These are phyloP conservation scores for Arxiozyma slooffiae DNA, from an alignment of 1,139 yeast species.

Conservation along the genomic window DNA sequence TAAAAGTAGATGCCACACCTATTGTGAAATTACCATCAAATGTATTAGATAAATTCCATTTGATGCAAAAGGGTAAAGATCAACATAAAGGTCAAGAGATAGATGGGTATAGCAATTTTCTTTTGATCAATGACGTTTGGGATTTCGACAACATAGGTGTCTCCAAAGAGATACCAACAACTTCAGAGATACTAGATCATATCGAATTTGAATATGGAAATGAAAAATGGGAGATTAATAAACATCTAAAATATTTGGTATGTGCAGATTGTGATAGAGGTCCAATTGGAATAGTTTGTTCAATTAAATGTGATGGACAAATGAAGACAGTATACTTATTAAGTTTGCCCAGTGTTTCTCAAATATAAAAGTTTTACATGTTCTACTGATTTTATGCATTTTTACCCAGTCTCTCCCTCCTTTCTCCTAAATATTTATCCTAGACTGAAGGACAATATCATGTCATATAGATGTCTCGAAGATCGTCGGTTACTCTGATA, in stretches of 20 bases:
- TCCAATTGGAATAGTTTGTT: constrained; percentile 54
- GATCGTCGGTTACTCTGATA: background rate
- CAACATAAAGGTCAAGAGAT: background rate
- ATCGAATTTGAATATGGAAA: constrained; percentile 8
- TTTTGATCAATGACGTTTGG: constrained; percentile 51
- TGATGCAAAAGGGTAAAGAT: constrained; percentile 12
- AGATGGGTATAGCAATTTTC: constrained; percentile 25
- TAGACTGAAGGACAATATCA: too few species aligned
- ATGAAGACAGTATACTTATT: constrained; percentile 11
- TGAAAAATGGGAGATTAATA: constrained; percentile 20
- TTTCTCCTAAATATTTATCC: background rate
- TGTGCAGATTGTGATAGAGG: constrained; percentile 73
- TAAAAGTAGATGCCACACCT: constrained; percentile 10
- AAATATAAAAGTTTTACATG: background rate
- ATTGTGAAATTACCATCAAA: constrained; percentile 9
- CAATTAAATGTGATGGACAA: constrained; percentile 32
- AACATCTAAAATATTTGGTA: constrained; percentile 42
- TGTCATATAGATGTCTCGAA: background rate
- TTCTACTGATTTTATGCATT: background rate
- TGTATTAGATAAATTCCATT: constrained; percentile 13
- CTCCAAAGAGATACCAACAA: constrained; percentile 39
- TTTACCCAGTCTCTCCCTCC: background rate
- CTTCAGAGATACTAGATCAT: background rate
- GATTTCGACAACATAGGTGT: constrained; percentile 72
- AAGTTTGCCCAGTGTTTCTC: constrained; percentile 16